Evolutionary conservation across 345 rosid species (phyloP).

Genomic region (Erodium maritimum): DNA sequence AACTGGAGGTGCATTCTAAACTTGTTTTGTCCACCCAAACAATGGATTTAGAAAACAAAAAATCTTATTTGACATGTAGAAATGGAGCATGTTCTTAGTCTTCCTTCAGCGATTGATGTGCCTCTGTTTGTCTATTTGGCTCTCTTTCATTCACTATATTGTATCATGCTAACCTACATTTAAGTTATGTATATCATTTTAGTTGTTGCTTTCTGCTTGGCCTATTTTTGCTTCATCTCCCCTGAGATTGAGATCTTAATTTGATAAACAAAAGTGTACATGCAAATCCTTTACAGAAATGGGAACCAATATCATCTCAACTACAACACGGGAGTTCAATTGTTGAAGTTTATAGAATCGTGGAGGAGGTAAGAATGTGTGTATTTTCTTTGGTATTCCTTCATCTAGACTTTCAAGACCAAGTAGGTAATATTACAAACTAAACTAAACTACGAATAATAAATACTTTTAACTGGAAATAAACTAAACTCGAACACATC

Average conservation of each 20-base stretch:
- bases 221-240: neutral
- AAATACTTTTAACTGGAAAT: no score
- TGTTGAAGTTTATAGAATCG: constrained; percentile 87
- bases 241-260: neutral
- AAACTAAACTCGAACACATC: no score
- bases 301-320: constrained; percentile 94
- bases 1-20: constrained; percentile 57
- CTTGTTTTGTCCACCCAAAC: neutral
- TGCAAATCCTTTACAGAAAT: constrained; percentile 32
- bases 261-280: constrained; percentile 1
- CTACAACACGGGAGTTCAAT: constrained; percentile 90
- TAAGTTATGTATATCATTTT: neutral
- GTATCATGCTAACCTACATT: neutral
- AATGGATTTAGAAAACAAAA: no score
- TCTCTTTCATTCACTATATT: no score
- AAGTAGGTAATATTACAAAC: neutral
- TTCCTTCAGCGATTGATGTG: neutral
- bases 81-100: neutral
- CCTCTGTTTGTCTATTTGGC: neutral
- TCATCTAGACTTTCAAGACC: neutral
- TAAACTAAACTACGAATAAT: no score
- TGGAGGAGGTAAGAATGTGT: constrained; percentile 61
- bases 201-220: neutral
- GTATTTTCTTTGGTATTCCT: neutral
- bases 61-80: neutral